phyloP scores from a whole-genome alignment of 2,329 filamentous ascomycete species.

The Beauveria medogensis region DNA sequence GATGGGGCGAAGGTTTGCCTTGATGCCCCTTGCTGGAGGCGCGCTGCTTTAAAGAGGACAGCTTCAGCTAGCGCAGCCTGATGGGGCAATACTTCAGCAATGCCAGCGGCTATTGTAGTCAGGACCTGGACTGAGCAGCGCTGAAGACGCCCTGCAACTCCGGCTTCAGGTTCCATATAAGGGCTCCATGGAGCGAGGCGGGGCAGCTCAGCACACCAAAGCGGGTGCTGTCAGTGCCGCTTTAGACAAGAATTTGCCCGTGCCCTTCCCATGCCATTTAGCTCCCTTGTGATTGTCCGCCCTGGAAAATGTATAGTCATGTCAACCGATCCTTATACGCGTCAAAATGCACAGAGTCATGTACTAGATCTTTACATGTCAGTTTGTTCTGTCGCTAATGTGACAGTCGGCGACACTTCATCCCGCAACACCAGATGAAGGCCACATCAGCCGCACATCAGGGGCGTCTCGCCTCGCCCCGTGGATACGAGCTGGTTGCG shows the following conservation, averaged over 20 bases:
- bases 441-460: slow-evolving; percentile 1
- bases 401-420: neutral
- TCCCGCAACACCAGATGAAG: neutral
- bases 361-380: neutral
- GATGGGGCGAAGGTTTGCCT: slow-evolving; percentile 16
- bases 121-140: neutral
- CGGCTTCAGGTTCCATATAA: neutral
- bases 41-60: neutral
- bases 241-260: neutral
- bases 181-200: neutral
- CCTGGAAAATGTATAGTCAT: neutral
- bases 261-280: neutral
- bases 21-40: neutral
- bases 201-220: neutral
- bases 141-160: neutral
- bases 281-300: neutral
- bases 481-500: neutral
- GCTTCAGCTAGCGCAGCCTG: neutral
- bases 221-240: neutral
- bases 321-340: neutral
- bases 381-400: neutral
- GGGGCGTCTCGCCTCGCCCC: neutral
- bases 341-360: neutral
- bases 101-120: too few relatives aligned
- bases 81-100: neutral